A percentile compares a stretch with the other conserved stretches of the same genome.
These are phyloP conservation scores for Phytophthora hibernalis DNA, from an alignment of 352 stramenopile genomes.

Conservation along the genomic window DNA sequence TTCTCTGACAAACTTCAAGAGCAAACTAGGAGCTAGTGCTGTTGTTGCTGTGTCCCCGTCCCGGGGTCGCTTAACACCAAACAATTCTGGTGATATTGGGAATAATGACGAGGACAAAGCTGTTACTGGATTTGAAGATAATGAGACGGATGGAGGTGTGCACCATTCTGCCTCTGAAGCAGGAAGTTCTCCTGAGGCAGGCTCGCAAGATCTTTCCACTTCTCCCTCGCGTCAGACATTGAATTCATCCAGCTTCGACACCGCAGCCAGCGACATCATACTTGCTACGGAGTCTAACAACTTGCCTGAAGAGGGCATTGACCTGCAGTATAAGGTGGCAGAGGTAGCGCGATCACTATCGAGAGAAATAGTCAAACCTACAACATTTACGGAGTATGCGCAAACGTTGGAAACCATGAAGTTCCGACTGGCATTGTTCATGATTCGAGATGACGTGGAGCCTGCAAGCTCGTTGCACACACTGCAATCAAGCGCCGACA, in stretches of 20 bases:
- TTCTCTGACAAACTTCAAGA: conserved; percentile 17
- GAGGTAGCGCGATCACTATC: conserved; percentile 14
- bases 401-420: conserved; percentile 36
- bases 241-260: background rate
- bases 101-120: conserved; percentile 8
- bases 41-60: conserved; percentile 17
- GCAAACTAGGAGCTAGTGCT: background rate
- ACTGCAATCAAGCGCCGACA: background rate
- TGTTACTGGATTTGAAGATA: conserved; percentile 6
- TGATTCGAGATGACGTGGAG: conserved; percentile 23
- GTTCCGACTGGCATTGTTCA: conserved; percentile 29
- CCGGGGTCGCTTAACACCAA: conserved; percentile 11
- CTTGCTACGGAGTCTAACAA: conserved; percentile 2
- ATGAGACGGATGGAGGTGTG: background rate
- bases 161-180: conserved; percentile 8
- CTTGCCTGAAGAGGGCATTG: conserved; percentile 1
- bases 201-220: conserved; percentile 4
- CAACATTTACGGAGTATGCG: conserved; percentile 40
- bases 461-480: background rate
- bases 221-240: conserved; percentile 23
- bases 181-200: conserved; percentile 4
- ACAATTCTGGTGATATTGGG: conserved; percentile 16
- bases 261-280: background rate
- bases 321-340: conserved; percentile 8
- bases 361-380: conserved; percentile 13